Evolutionary conservation across 1,284 basidiomycete genomes (phyloP).

Genomic region (Trametes polyzona): DNA sequence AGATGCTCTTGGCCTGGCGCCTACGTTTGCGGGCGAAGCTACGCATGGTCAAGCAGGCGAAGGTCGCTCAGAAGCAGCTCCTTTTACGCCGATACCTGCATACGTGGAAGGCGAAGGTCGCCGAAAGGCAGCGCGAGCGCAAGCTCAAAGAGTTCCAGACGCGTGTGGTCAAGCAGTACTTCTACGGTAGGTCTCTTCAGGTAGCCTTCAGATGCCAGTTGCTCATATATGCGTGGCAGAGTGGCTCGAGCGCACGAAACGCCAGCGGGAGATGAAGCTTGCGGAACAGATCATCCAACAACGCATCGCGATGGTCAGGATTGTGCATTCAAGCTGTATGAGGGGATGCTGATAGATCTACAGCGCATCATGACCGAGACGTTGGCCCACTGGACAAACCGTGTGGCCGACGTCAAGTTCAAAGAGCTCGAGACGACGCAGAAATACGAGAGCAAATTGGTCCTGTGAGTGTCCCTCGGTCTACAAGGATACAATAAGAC

Average conservation of each 20-base stretch:
- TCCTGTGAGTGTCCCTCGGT: conserved; percentile 45
- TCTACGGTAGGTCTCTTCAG: conserved; percentile 48
- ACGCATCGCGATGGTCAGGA: conserved; percentile 47
- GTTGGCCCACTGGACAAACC: conserved; percentile 67
- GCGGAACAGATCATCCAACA: conserved; percentile 46
- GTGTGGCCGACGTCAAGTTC: conserved; percentile 72
- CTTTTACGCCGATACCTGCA: conserved; percentile 54
- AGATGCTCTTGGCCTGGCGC: conserved; percentile 61
- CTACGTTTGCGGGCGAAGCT: conserved; percentile 54
- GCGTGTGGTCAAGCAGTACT: conserved; percentile 42
- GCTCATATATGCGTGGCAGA: conserved; percentile 38
- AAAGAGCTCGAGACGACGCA: conserved; percentile 67
- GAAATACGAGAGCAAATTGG: conserved; percentile 47
- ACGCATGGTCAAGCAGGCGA: conserved; percentile 60
- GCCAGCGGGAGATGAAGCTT: conserved; percentile 40
- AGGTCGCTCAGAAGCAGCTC: conserved; percentile 59
- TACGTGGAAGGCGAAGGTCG: conserved; percentile 54
- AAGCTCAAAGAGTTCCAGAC: conserved; percentile 50
- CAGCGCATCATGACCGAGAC: conserved; percentile 56
- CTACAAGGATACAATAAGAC: neutral
- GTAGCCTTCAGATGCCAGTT: neutral
- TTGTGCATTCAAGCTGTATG: neutral
- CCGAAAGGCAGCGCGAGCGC: conserved; percentile 51
- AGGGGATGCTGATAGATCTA: neutral
- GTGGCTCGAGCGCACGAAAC: conserved; percentile 48